phyloP scores from a whole-genome alignment of 306 rosid species.

The Cucurbita moschata region DNA sequence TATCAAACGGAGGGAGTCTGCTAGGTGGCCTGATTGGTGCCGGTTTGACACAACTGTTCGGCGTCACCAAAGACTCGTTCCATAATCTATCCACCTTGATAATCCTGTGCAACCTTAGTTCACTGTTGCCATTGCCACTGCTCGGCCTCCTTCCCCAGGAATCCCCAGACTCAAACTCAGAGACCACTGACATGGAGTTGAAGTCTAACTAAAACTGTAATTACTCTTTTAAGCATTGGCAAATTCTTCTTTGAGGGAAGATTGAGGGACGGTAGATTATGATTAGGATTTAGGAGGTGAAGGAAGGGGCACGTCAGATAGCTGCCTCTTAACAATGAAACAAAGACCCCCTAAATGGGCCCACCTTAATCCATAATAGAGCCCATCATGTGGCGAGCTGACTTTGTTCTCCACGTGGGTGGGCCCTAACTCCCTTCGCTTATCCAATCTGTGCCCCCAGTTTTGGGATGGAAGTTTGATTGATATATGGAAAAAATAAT shows the following conservation, averaged over 20 bases:
- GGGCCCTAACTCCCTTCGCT: not conserved
- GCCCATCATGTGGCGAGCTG: not conserved
- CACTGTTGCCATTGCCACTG: constrained; percentile 80
- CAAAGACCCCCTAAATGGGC: not conserved
- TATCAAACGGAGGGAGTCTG: constrained; percentile 87
- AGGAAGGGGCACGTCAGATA: not conserved
- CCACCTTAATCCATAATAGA: not conserved
- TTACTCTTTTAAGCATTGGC: not conserved
- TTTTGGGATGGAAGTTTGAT: constrained; percentile 1
- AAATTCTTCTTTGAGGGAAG: not conserved
- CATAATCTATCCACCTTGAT: constrained; percentile 65
- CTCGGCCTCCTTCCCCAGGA: constrained; percentile 82
- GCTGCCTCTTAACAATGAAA: not conserved
- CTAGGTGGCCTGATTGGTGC: constrained; percentile 96
- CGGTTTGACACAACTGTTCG: constrained; percentile 73
- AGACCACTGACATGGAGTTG: constrained; percentile 48
- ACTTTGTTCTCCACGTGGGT: constrained; percentile 4
- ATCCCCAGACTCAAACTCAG: constrained; percentile 26
- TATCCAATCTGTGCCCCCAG: constrained; percentile 4
- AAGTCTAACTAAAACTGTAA: constrained; percentile 41
- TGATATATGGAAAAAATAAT: not conserved
- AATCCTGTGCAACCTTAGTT: constrained; percentile 82
- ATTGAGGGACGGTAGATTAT: not conserved
- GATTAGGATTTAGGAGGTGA: not conserved
- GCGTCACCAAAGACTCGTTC: constrained; percentile 76